Evolutionary conservation across 805 yeast species (phyloP).

Genomic region (Jamesozyma piceae): DNA sequence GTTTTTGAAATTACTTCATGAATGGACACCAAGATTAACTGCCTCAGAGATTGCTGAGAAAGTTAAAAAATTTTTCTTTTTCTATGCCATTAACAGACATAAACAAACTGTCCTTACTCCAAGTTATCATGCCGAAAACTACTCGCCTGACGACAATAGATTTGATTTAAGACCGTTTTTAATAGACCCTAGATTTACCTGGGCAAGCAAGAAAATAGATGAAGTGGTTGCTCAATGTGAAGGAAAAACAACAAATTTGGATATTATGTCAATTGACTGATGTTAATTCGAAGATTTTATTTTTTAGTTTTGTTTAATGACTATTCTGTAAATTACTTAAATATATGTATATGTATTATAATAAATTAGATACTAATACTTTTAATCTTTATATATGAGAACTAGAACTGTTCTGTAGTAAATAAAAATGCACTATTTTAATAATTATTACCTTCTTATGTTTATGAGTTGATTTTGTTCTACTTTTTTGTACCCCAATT

Average conservation of each 20-base stretch:
- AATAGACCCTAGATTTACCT: slow-evolving; percentile 78
- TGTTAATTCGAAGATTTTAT: neutral
- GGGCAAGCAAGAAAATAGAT: slow-evolving; percentile 87
- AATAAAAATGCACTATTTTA: too few species aligned
- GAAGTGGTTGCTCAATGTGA: slow-evolving; percentile 54
- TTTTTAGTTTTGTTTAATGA: neutral
- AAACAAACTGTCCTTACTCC: slow-evolving; percentile 98
- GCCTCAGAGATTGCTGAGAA: slow-evolving; percentile 84
- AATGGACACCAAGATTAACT: slow-evolving; percentile 80
- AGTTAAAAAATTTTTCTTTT: slow-evolving; percentile 87
- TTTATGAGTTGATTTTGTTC: too few species aligned
- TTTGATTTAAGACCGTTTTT: slow-evolving; percentile 94
- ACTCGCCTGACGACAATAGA: slow-evolving; percentile 96
- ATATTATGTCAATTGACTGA: slow-evolving; percentile 28
- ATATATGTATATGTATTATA: neutral
- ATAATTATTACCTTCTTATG: too few species aligned
- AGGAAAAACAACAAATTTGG: slow-evolving; percentile 25
- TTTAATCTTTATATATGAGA: too few species aligned
- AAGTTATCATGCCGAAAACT: slow-evolving; percentile 93
- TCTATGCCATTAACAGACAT: slow-evolving; percentile 90
- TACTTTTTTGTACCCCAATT: slow-evolving; percentile 31
- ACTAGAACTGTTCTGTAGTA: too few species aligned
- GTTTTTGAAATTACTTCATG: slow-evolving; percentile 82
- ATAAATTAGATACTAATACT: too few species aligned
- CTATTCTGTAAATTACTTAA: neutral